phyloP scores from a whole-genome alignment of 2,329 filamentous ascomycete species.

The Grosmannia clavigera region DNA sequence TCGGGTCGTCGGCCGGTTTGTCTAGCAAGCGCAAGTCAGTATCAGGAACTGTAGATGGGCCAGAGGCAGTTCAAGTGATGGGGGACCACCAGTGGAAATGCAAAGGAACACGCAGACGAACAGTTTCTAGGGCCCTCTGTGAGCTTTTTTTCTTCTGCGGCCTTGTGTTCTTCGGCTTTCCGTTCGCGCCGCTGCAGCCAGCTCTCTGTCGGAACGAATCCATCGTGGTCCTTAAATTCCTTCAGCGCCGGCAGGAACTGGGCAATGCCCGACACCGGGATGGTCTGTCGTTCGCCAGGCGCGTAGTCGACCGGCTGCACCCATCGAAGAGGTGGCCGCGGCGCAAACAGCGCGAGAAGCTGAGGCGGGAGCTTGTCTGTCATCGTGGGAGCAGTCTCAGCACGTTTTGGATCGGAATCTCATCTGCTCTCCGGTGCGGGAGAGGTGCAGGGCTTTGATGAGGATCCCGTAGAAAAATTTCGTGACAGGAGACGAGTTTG shows the following conservation, averaged over 20 bases:
- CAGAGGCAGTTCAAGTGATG: neutral
- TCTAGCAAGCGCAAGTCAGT: conserved; percentile 33
- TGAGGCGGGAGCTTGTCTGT: conserved; percentile 93
- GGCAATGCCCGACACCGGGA: conserved; percentile 59
- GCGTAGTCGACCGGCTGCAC: conserved; percentile 72
- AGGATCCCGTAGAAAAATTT: neutral
- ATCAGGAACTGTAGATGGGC: neutral
- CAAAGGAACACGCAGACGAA: conserved; percentile 22
- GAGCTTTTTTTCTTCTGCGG: conserved; percentile 48
- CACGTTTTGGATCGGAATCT: neutral
- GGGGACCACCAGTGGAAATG: neutral
- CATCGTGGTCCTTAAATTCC: conserved; percentile 66
- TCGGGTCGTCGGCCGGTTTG: conserved; percentile 72
- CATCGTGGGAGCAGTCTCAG: conserved; percentile 38
- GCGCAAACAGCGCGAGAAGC: conserved; percentile 85
- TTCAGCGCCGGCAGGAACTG: conserved; percentile 61
- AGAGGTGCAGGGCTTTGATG: neutral
- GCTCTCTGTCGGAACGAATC: conserved; percentile 75
- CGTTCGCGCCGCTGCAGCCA: conserved; percentile 84
- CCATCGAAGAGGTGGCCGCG: conserved; percentile 83
- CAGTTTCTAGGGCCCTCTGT: conserved; percentile 54
- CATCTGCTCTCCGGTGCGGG: neutral
- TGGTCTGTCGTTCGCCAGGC: conserved; percentile 69
- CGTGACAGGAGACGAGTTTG: neutral
- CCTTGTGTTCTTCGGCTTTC: conserved; percentile 68